Percentiles rank a stretch among this genome's conserved stretches.
These are phyloP conservation scores for Podaxis mareebaensis DNA, from an alignment of 768 basidiomycete species.

Conservation along the genomic window DNA sequence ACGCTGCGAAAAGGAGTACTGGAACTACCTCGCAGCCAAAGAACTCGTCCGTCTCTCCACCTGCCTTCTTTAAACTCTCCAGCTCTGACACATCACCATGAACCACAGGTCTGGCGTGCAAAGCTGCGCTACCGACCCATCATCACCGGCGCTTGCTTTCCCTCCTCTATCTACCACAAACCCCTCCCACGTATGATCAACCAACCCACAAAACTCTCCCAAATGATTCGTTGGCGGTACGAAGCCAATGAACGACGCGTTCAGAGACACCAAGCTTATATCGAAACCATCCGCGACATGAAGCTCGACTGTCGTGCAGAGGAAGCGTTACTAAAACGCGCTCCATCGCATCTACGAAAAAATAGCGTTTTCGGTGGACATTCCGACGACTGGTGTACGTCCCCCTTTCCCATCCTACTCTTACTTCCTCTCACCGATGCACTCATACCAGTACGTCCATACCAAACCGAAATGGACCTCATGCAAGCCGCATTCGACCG, in stretches of 20 bases:
- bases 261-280: conserved; percentile 31
- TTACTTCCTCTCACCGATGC: background rate
- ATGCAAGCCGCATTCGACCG: conserved; percentile 36
- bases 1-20: conserved; percentile 49
- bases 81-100: background rate
- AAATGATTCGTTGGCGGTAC: conserved; percentile 61
- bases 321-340: conserved; percentile 21
- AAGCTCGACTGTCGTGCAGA: conserved; percentile 39
- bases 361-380: conserved; percentile 23
- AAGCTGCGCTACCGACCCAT: conserved; percentile 60
- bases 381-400: conserved; percentile 43
- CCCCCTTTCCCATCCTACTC: background rate
- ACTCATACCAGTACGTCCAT: conserved; percentile 33
- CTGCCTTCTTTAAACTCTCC: background rate
- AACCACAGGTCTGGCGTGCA: conserved; percentile 53
- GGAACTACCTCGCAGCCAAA: conserved; percentile 45
- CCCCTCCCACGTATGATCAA: conserved; percentile 82
- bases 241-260: conserved; percentile 42
- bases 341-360: background rate
- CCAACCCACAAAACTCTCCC: conserved; percentile 70
- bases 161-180: conserved; percentile 58
- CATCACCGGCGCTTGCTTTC: conserved; percentile 71
- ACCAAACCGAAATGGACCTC: conserved; percentile 29
- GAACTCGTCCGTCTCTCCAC: conserved; percentile 47
- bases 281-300: conserved; percentile 32